Base-by-base conservation (phyloP, 768 basidiomycete species). In the Chalciporus chontae region DNA sequence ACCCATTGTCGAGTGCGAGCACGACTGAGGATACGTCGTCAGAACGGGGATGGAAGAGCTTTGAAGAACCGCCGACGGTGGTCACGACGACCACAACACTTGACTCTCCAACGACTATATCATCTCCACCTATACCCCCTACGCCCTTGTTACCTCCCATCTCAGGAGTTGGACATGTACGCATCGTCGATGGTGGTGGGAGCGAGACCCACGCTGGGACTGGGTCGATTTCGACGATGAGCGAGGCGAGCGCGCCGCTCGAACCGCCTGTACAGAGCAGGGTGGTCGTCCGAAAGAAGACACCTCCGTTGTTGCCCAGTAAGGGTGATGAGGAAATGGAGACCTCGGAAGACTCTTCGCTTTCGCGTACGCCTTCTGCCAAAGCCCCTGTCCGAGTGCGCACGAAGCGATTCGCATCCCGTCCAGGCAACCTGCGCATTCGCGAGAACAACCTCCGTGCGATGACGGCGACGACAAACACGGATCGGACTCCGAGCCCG, bases 371-470 rank as follows among this genome's bases (percentile, higher is more conserved):
- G 11, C 72, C 71, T 4, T 62, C 69, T 15, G 66, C 72, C 32
- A 69, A 61, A 29, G 71, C 64, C 40, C 66, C 77, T 8, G 26
- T 46, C 6, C 76, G 77, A 40, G 49, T 80, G n/a, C 77, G 82
- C 19, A 70, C 78, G 5, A 85, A 79, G 63, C 77, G 81, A 15
- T 65, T 77, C 49, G 56, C 69, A 31, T 57, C 69, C 13, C 73
- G 77, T 13, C 77, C 79, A 17, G 69, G 73, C 10, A 76, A 75
- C 51, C 65, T 85, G 45, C 74, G 74, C 24, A 70, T 78, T 14
- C 74, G 74, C 29, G 73, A 61, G 6, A 57, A 57, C 15, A 42
- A 36, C 23, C 53, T 54, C 13, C 53, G 58, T 21, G 44, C 61
- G 32, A 46, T 41, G 21, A 15, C 44, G 29, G 58, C 50, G 21